These are phyloP conservation scores for Erysimum pusillum DNA, from an alignment of 441 rosid genomes.

Conservation along the genomic window DNA sequence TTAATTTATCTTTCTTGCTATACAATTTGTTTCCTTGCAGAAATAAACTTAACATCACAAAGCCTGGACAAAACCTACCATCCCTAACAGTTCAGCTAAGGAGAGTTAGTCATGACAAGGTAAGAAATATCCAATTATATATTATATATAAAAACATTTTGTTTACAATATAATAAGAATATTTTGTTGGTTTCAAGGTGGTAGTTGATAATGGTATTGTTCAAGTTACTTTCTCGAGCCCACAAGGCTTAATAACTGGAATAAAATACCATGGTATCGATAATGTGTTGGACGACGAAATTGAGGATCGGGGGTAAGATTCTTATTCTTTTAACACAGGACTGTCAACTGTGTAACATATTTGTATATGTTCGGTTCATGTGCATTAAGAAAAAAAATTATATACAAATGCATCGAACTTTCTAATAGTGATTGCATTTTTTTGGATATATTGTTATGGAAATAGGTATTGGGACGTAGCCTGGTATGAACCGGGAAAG, in stretches of 20 bases:
- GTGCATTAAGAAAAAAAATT: background rate
- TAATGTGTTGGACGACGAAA: slow-evolving; percentile 74
- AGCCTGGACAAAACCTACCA: slow-evolving; percentile 42
- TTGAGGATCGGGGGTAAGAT: slow-evolving; percentile 56
- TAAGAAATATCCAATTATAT: slow-evolving; percentile 9
- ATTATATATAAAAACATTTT: background rate
- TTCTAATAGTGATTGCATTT: slow-evolving; percentile 1
- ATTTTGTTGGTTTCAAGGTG: slow-evolving; percentile 52
- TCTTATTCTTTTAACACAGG: background rate
- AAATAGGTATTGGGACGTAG: slow-evolving; percentile 51
- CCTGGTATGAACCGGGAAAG: slow-evolving; percentile 44
- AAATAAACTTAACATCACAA: slow-evolving; percentile 43
- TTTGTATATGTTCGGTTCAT: slow-evolving; percentile 11
- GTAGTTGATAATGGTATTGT: slow-evolving; percentile 63
- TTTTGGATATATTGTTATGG: slow-evolving; percentile 13
- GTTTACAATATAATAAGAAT: background rate
- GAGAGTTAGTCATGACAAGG: slow-evolving; percentile 40
- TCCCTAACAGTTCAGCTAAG: slow-evolving; percentile 35
- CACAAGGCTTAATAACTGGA: slow-evolving; percentile 56
- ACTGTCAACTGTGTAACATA: background rate
- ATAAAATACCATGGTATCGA: slow-evolving; percentile 73
- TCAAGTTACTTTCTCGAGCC: slow-evolving; percentile 66
- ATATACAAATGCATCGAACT: background rate
- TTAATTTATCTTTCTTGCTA: background rate
- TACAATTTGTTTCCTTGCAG: slow-evolving; percentile 14